Conservation (phyloP, 257 asterid species). For the Primulina tabacum region DNA sequence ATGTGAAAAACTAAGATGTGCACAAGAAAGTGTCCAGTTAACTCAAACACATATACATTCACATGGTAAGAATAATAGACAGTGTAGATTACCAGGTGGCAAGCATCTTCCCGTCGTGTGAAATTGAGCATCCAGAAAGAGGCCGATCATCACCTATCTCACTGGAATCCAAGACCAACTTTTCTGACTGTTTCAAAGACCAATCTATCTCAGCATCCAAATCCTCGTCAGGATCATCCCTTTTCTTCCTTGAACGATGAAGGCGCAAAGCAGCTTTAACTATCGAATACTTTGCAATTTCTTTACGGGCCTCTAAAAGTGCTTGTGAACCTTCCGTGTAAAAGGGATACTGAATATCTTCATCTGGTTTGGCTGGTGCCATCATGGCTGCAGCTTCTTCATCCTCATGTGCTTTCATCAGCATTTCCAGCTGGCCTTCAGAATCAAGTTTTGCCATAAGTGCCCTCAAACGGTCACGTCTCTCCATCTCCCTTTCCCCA, state of each 20-base stretch:
- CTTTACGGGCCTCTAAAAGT: no score
- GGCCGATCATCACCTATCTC: no score
- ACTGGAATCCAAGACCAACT: no score
- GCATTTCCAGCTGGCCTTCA: constrained; percentile 82
- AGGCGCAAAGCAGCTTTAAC: constrained; percentile 78
- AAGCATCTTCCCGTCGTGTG: no score
- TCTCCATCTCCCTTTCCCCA: constrained; percentile 97
- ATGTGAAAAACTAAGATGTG: background rate
- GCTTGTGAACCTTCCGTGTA: no score
- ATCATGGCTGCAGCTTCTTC: constrained; percentile 65
- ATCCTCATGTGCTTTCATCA: constrained; percentile 96
- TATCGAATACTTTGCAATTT: constrained; percentile 41
- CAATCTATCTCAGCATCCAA: constrained; percentile 55
- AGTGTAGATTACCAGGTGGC: constrained; percentile 58
- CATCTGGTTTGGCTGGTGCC: constrained; percentile 22
- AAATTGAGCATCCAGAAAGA: no score
- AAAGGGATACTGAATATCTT: no score
- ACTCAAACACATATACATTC: background rate
- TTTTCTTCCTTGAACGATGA: constrained; percentile 75
- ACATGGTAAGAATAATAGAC: background rate
- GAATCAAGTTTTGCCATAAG: constrained; percentile 82
- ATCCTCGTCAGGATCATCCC: constrained; percentile 96
- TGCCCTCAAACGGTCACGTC: constrained; percentile 76
- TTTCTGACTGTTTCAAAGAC: no score
- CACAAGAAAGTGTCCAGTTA: background rate